Evolutionary conservation across 345 rosid genomes (phyloP).

Genomic region (Eucalyptus cladocalyx): DNA sequence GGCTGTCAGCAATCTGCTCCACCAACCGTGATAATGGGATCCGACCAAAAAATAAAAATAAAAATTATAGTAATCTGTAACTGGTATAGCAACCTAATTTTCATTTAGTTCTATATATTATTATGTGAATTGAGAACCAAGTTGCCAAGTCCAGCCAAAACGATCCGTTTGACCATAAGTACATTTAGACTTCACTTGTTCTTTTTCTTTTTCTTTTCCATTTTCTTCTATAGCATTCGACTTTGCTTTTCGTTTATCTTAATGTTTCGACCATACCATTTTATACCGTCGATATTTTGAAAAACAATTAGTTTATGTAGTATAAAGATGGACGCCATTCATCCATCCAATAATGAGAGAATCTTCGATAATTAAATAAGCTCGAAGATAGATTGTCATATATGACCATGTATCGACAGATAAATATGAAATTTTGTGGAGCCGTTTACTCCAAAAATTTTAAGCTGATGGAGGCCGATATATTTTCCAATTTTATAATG

Average conservation of each 20-base stretch:
- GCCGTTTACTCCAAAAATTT: neutral
- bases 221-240: neutral
- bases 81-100: neutral
- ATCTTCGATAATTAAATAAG: neutral
- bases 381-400: neutral
- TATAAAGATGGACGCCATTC: neutral
- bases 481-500: neutral
- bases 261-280: neutral
- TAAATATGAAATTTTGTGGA: neutral
- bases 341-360: neutral
- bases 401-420: accelerated
- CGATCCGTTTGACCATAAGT: neutral
- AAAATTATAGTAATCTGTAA: neutral
- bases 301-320: neutral
- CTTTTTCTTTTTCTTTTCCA: neutral
- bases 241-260: neutral
- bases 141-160: neutral
- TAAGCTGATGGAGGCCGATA: neutral
- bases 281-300: too few species aligned
- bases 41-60: neutral
- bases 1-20: neutral
- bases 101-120: neutral
- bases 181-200: neutral
- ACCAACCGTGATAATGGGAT: neutral
- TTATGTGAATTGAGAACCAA: neutral